Evolutionary conservation across 1,284 basidiomycete genomes (phyloP), one percentile per base, ranked within the genome.

Genomic region (Cystobasidium slooffiae): DNA sequence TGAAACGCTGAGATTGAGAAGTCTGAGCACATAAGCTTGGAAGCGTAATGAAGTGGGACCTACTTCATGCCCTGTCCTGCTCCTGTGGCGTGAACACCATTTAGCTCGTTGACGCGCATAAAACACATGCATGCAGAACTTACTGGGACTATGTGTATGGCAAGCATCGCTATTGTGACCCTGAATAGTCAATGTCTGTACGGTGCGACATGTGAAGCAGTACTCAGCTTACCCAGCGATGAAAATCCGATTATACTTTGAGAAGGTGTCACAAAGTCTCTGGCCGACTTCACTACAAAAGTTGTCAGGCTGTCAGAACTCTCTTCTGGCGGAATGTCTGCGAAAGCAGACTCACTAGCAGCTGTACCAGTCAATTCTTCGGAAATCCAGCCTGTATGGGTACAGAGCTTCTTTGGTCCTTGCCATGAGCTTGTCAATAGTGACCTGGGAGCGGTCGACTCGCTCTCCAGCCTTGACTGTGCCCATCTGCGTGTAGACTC

Each of bases 331-430:
- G 31, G 31, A 31, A 51, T 9, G 22, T 49, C 14, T 16, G 39
- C 22, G 44, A 20, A 1, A 37, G n/a, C 39, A 12, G 8, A 51
- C 62, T 44, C 24, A 49, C 55, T 92, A 92, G 31, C 90, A 84
- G 0, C 90, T 91, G 88, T 89, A 93, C 92, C 91, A 93, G 51
- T 91, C 87, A 20, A 90, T 80, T 31, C 87, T 83, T 1, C 86
- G 85, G 24, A 85, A 85, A 8, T 86, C 82, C 58, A 93, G 85
- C 14, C 80, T 84, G 81, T 88, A 93, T 2, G 92, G 92, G 61
- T 85, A 77, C 44, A 93, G 84, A 3, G 88, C 87, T 78, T 86
- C 87, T 77, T 86, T 84, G 8, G 88, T 90, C 10, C 73, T 88
- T 78, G 88, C 85, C 69, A 91, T 78, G 56, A 93, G 82, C 78